phyloP scores from a whole-genome alignment of 164 flowering plant species.

The Vitis riparia region DNA sequence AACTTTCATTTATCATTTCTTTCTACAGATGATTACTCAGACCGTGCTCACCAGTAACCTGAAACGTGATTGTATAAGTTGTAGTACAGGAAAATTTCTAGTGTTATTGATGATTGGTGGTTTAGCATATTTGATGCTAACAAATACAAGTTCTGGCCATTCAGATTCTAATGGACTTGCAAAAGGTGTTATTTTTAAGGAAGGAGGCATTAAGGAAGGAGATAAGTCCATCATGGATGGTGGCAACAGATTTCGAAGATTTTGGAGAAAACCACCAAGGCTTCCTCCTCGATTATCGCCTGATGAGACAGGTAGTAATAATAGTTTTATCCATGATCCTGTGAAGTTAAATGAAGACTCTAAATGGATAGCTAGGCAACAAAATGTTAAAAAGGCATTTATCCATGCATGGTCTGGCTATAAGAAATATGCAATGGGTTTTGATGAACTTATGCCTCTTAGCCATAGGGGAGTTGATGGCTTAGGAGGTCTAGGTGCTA shows the following conservation, averaged over 20 bases:
- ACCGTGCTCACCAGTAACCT: constrained; percentile 47
- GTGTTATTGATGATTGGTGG: constrained; percentile 68
- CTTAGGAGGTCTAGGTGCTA: constrained; percentile 95
- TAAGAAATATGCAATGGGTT: constrained; percentile 79
- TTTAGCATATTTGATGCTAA: constrained; percentile 53
- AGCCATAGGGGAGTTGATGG: constrained; percentile 79
- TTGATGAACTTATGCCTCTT: constrained; percentile 92
- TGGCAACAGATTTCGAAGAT: constrained; percentile 32
- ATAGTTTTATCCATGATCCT: constrained; percentile 24
- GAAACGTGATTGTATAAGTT: constrained; percentile 58
- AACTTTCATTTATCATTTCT: constrained; percentile 5
- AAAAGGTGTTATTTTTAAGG: constrained; percentile 23
- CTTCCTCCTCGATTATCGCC: constrained; percentile 88
- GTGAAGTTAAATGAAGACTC: constrained; percentile 22
- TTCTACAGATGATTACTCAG: constrained; percentile 60
- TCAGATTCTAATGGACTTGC: constrained; percentile 29
- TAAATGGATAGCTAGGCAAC: constrained; percentile 64
- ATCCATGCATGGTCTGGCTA: constrained; percentile 97
- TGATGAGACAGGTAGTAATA: constrained; percentile 42
- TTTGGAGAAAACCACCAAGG: constrained; percentile 82
- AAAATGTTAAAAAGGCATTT: constrained; percentile 78
- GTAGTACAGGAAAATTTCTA: constrained; percentile 86
- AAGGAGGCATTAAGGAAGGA: constrained; percentile 21
- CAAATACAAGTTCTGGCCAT: constrained; percentile 37
- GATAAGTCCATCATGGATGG: constrained; percentile 23